These are phyloP conservation scores for Lactarius pseudohatsudake DNA, from an alignment of 768 basidiomycete species.

Conservation along the genomic window DNA sequence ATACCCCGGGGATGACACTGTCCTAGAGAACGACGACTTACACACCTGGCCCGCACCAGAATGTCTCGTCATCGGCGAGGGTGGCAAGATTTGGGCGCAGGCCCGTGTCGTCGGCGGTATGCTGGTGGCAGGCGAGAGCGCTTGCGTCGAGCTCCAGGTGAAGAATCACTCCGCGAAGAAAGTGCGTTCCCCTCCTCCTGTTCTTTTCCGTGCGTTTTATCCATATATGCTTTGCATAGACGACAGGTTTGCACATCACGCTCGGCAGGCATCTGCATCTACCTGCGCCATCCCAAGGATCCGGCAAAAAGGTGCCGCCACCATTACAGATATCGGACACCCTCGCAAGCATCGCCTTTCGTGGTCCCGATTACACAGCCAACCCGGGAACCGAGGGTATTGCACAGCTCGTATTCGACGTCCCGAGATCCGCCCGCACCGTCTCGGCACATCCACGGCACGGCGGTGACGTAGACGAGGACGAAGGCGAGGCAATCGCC, in stretches of 20 bases:
- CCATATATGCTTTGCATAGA: conserved; percentile 43
- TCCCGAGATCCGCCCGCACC: conserved; percentile 65
- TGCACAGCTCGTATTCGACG: conserved; percentile 76
- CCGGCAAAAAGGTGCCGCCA: conserved; percentile 41
- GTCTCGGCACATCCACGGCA: conserved; percentile 61
- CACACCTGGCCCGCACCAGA: conserved; percentile 46
- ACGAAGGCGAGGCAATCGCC: conserved; percentile 34
- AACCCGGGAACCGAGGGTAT: conserved; percentile 74
- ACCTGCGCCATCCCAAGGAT: conserved; percentile 36
- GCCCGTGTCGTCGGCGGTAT: conserved; percentile 63
- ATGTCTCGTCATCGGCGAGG: conserved; percentile 67
- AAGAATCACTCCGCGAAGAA: conserved; percentile 82
- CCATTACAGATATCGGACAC: conserved; percentile 67
- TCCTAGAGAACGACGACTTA: conserved; percentile 36
- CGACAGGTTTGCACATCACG: conserved; percentile 60
- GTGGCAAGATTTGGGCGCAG: conserved; percentile 77
- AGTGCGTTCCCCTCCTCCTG: conserved; percentile 41
- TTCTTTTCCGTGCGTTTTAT: not conserved
- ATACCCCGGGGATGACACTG: not conserved
- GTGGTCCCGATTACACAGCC: conserved; percentile 72
- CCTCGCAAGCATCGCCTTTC: conserved; percentile 65
- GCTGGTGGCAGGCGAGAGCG: conserved; percentile 65
- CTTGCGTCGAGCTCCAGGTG: conserved; percentile 72
- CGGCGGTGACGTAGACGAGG: conserved; percentile 45
- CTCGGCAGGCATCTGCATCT: conserved; percentile 62